These are phyloP conservation scores for Serpula lacrymans DNA, from an alignment of 768 basidiomycete genomes.

Conservation along the genomic window DNA sequence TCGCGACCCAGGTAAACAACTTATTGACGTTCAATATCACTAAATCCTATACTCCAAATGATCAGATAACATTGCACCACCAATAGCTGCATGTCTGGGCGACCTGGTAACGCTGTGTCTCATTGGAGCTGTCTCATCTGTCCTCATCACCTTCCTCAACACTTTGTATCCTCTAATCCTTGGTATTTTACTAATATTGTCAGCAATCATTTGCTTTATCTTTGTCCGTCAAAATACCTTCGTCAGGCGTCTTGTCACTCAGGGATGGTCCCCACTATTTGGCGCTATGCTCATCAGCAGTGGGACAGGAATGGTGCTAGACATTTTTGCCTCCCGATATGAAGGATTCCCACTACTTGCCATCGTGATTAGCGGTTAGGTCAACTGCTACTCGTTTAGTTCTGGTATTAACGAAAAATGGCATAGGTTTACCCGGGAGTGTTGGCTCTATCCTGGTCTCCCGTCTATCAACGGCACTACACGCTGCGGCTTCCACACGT, in stretches of 20 bases:
- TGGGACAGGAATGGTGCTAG: constrained; percentile 88
- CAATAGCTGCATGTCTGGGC: constrained; percentile 88
- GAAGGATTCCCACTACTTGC: constrained; percentile 86
- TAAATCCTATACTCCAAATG: constrained; percentile 1
- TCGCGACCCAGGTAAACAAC: constrained; percentile 73
- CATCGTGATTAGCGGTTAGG: constrained; percentile 80
- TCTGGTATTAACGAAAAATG: constrained; percentile 1
- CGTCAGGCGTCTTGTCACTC: constrained; percentile 67
- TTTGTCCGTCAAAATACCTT: constrained; percentile 63
- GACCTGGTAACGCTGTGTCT: constrained; percentile 89
- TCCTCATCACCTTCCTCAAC: constrained; percentile 64
- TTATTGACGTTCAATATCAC: background rate
- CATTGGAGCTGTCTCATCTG: constrained; percentile 67
- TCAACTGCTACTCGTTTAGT: background rate
- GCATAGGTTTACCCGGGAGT: constrained; percentile 75
- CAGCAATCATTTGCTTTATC: constrained; percentile 47
- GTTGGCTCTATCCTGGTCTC: constrained; percentile 92
- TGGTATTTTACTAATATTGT: constrained; percentile 45
- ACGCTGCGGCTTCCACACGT: constrained; percentile 46
- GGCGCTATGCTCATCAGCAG: constrained; percentile 87
- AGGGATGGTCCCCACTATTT: constrained; percentile 90
- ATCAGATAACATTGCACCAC: constrained; percentile 92
- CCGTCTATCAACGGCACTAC: constrained; percentile 84
- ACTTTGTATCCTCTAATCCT: constrained; percentile 62
- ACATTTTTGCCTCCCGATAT: constrained; percentile 83